Base-by-base conservation (phyloP, 306 rosid genomes). In the Astragalus membranaceus region DNA sequence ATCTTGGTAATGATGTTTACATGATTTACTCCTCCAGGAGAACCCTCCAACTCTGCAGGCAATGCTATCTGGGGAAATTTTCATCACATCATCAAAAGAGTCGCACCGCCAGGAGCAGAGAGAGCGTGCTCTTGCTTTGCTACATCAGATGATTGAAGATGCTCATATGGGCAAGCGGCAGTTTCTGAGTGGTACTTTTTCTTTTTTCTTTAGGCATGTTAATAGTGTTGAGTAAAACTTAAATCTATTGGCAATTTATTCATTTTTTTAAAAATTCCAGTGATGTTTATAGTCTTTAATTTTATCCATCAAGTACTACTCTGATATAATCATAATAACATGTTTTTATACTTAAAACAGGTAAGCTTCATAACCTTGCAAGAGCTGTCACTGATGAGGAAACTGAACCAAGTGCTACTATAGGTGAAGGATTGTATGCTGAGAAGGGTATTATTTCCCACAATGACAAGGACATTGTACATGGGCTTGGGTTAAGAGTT, bases 311-410 rank as follows among this genome's bases (percentile, higher is more conserved):
- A 43, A 54, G 57, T 35, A 8, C 7, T 75, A 64, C 61, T 56
- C 11, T n/a, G 35, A 54, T 69, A 57, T 69, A 57, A 50, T 76
- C 54, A 77, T 46, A 50, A 81, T 68, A n/a, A n/a, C n/a, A 26
- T 60, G 23, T 74, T 36, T 72, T 78, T 67, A 56, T 59, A 23
- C 44, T 48, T 60, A 63, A 75, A 78, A 65, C 79, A 93, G 98
- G 98, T 80, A 93, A 93, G 82, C 98, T 93, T 73, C 98, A 93
- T 74, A 93, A 93, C 79, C 93, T 93, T 77, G 96, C 98, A 75
- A 88, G 98, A 84, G 98, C 98, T 80, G 86, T 93, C 50, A 86
- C 96, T 36, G 98, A 93, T 84, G 98, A 93, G 79, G 97, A 92
- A 85, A 78, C 88, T 64, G 96, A 90, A 64, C 80, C 77, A 48